Base-by-base conservation (phyloP, 169 alveolate species). In the Cytauxzoon felis region DNA sequence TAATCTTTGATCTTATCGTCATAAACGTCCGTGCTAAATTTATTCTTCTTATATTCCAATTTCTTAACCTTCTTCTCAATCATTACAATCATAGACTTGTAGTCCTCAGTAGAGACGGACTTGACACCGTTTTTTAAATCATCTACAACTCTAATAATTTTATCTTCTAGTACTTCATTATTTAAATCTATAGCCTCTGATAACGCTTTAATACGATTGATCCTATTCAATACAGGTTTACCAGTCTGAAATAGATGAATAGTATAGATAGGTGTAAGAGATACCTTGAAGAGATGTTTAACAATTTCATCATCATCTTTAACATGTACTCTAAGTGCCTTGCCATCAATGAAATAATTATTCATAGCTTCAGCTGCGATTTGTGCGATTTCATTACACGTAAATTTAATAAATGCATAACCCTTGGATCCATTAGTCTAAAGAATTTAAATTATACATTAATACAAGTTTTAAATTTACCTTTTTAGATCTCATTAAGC, bases 281-380 rank as follows among this genome's bases (percentile, higher is more conserved):
- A n/a, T 33, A 54, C 65, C 57, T 52, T 59, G 62, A 71, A 71
- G 40, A 71, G 66, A n/a, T 61, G 34, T 29, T 36, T 23, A 24
- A 71, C 49, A n/a, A 41, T 11, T 19, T 38, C 51, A 6, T 23
- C 48, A 42, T 9, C 65, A 13, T 45, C 61, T 38, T 60, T 60
- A n/a, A 71, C 67, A 18, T 73, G 48, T 3, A 62, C 78, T 40
- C 65, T 62, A 30, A 73, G 65, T 23, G 40, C 63, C 3, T 69
- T 61, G 16, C 84, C 84, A 40, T 73, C 84, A 11, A 73, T 73
- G 43, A 73, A 34, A 56, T 73, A 73, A 50, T 73, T 73, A 57
- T 73, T 56, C 84, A 73, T 73, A 2, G 84, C 76, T 26, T 64
- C 84, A 5, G 84, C 84, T 16, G 84, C 80, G 47, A 73, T 73